Evolutionary conservation across 352 stramenopile species (phyloP).

Genomic region (Phytophthora sojae): DNA sequence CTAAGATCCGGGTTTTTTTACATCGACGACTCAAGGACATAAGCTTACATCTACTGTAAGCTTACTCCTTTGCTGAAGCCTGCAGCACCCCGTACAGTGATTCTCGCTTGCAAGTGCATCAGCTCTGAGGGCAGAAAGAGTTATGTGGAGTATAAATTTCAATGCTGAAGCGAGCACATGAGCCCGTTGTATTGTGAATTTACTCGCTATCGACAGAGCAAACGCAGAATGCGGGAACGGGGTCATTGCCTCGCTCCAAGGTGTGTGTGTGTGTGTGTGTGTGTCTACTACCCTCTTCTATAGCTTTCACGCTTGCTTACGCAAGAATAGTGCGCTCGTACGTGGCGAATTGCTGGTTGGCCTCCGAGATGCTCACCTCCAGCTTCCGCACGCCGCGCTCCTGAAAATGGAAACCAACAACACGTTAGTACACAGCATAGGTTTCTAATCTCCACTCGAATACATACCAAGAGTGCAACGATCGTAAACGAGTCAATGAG

Average conservation of each 20-base stretch:
- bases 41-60: no score
- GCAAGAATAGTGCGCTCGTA: conserved; percentile 57
- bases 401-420: conserved; percentile 28
- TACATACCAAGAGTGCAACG: conserved; percentile 66
- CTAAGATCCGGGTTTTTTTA: no score
- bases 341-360: conserved; percentile 89
- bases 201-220: not conserved
- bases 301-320: not conserved
- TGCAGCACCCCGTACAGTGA: no score
- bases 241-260: conserved; percentile 20
- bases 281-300: not conserved
- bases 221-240: conserved; percentile 26
- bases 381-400: conserved; percentile 88
- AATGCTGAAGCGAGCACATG: conserved; percentile 7
- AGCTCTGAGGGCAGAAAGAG: no score
- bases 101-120: no score
- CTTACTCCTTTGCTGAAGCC: no score
- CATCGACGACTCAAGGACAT: no score
- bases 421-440: not conserved
- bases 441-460: not conserved
- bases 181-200: conserved; percentile 38
- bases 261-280: not conserved
- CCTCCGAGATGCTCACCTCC: conserved; percentile 95
- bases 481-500: conserved; percentile 89
- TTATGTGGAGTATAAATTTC: not conserved